Evolutionary conservation across 2,329 filamentous ascomycete genomes (phyloP).

Genomic region (Furcasterigmium sp.): DNA sequence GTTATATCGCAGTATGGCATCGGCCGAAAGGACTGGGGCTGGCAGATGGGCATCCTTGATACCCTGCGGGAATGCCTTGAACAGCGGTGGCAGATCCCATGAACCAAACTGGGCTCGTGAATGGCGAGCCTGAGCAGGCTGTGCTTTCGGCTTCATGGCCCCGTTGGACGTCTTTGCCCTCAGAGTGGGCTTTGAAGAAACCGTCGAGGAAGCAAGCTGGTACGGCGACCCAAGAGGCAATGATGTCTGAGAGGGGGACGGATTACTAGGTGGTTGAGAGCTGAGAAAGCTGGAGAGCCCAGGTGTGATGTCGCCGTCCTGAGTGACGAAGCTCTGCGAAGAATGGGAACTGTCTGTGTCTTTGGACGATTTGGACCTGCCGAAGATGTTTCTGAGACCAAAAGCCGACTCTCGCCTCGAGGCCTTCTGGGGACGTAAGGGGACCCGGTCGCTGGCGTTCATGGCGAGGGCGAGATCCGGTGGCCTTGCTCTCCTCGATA

Average conservation of each 20-base stretch:
- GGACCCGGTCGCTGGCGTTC: slow-evolving; percentile 30
- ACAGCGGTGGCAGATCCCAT: slow-evolving; percentile 72
- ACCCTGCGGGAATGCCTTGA: slow-evolving; percentile 82
- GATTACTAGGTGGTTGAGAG: slow-evolving; percentile 27
- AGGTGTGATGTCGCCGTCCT: slow-evolving; percentile 12
- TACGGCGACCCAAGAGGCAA: slow-evolving; percentile 5
- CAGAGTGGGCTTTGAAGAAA: background rate
- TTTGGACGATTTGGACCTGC: slow-evolving; percentile 33
- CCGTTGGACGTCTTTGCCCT: slow-evolving; percentile 4
- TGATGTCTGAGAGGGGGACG: slow-evolving; percentile 2
- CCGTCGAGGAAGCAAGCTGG: background rate
- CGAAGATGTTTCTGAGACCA: slow-evolving; percentile 46
- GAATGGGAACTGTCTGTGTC: slow-evolving; percentile 34
- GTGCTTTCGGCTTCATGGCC: slow-evolving; percentile 5
- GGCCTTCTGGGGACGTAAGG: slow-evolving; percentile 36
- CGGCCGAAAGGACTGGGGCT: slow-evolving; percentile 62
- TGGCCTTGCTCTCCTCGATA: slow-evolving; percentile 28
- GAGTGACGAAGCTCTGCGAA: no score
- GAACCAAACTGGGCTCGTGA: slow-evolving; percentile 28
- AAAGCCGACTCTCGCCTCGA: slow-evolving; percentile 45
- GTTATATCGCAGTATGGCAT: slow-evolving; percentile 60
- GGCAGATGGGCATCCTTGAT: slow-evolving; percentile 69
- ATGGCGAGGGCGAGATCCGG: slow-evolving; percentile 25
- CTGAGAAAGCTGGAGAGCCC: slow-evolving; percentile 7
- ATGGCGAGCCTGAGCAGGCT: slow-evolving; percentile 3